These are phyloP conservation scores for Phytophthora constricta DNA, from an alignment of 352 stramenopile genomes.

Conservation along the genomic window DNA sequence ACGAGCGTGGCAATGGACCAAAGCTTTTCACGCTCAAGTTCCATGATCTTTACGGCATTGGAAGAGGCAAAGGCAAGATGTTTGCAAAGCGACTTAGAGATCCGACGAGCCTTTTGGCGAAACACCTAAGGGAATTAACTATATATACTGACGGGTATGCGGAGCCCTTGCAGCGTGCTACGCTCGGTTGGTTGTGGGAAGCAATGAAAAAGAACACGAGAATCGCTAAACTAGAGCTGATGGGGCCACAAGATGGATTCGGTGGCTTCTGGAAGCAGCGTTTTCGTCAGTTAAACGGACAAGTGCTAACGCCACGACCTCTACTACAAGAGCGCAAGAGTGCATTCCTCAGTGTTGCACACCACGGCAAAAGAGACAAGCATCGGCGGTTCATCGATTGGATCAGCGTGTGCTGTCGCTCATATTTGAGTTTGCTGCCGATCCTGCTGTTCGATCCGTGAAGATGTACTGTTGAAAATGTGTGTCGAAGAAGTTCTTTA, in stretches of 20 bases:
- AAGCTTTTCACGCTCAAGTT: constrained; percentile 12
- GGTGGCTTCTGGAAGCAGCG: constrained; percentile 19
- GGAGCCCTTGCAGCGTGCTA: constrained; percentile 16
- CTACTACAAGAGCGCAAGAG: constrained; percentile 5
- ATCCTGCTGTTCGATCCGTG: constrained; percentile 7
- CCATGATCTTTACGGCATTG: constrained; percentile 21
- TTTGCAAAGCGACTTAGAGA: constrained; percentile 28
- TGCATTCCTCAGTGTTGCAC: constrained; percentile 11
- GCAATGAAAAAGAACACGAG: constrained; percentile 13
- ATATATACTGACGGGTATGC: constrained; percentile 18
- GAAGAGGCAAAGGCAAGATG: constrained; percentile 6
- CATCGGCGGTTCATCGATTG: background rate
- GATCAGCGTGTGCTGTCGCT: constrained; percentile 9
- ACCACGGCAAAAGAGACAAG: background rate
- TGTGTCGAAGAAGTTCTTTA: background rate
- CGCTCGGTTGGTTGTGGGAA: constrained; percentile 14
- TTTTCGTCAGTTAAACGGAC: constrained; percentile 14
- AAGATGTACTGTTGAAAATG: constrained; percentile 1
- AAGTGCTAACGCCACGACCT: constrained; percentile 12
- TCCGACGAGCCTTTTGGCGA: constrained; percentile 12
- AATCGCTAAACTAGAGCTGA: constrained; percentile 15
- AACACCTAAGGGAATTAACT: constrained; percentile 13
- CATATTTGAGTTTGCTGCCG: constrained; percentile 19
- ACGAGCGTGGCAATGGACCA: constrained; percentile 6
- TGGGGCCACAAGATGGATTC: constrained; percentile 7